A percentile compares a stretch with the other conserved stretches of the same genome.
Evolutionary conservation across 345 rosid species (phyloP).

Genomic region (Linum lewisii): DNA sequence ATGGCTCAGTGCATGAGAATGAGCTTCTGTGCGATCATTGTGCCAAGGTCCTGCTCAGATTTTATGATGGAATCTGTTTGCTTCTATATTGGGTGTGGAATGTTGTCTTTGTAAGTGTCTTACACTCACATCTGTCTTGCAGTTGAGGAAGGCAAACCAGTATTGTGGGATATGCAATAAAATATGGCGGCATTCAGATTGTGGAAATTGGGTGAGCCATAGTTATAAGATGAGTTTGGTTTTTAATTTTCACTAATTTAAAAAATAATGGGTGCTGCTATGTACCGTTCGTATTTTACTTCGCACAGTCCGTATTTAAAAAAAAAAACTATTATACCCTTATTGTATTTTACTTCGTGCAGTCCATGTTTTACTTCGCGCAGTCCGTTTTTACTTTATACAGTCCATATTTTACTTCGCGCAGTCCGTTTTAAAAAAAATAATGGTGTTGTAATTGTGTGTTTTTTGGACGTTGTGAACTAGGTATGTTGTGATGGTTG

Average conservation of each 20-base stretch:
- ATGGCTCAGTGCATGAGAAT: constrained; percentile 29
- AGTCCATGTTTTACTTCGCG: too few species aligned
- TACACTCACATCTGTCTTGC: constrained; percentile 17
- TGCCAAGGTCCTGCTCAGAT: constrained; percentile 44
- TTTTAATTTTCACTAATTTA: constrained; percentile 1
- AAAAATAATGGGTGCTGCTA: too few species aligned
- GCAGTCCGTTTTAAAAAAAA: background rate
- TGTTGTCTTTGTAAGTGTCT: constrained; percentile 4
- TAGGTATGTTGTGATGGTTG: constrained; percentile 98
- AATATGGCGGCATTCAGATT: constrained; percentile 82
- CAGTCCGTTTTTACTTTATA: too few species aligned
- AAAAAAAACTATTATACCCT: too few species aligned
- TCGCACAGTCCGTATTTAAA: too few species aligned
- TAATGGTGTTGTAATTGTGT: constrained; percentile 12
- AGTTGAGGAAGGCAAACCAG: constrained; percentile 74
- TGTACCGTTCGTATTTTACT: too few species aligned
- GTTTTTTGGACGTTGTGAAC: constrained; percentile 13
- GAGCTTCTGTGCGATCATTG: constrained; percentile 69
- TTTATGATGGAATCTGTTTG: constrained; percentile 3
- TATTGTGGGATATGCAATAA: constrained; percentile 92
- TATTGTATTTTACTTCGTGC: too few species aligned
- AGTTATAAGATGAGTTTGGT: constrained; percentile 5
- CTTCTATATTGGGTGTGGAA: background rate
- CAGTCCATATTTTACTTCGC: too few species aligned
- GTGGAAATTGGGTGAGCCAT: constrained; percentile 82